Percentiles rank a stretch among this genome's conserved stretches.
Conservation (phyloP, 352 stramenopile genomes). For the Globisporangium carolinianum region DNA sequence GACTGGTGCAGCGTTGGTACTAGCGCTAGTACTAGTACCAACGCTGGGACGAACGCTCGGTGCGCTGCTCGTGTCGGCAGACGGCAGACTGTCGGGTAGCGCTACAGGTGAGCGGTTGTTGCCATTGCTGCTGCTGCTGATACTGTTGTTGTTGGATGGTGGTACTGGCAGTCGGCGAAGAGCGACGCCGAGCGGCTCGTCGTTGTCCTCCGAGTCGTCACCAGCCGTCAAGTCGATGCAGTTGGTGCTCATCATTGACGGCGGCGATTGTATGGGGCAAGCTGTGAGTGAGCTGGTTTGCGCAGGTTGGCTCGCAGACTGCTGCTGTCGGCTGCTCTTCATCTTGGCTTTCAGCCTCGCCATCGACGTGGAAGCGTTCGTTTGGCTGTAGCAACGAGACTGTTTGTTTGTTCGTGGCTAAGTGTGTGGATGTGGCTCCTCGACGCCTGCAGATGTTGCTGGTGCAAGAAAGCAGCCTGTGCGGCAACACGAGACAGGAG, state of each 20-base stretch:
- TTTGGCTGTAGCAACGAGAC: no score
- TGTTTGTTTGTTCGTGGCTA: background rate
- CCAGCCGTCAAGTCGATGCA: slow-evolving; percentile 56
- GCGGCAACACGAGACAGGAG: no score
- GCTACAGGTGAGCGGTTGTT: no score
- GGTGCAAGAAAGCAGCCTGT: no score
- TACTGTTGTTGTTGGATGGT: no score
- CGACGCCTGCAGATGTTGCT: no score
- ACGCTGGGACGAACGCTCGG: background rate
- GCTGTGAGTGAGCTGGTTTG: background rate
- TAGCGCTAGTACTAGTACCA: background rate
- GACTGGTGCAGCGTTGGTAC: slow-evolving; percentile 13
- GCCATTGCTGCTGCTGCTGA: no score
- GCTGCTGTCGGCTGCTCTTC: background rate
- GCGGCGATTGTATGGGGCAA: background rate
- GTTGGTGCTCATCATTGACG: background rate
- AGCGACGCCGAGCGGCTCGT: slow-evolving; percentile 24
- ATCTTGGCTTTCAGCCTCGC: slow-evolving; percentile 10
- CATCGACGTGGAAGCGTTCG: background rate
- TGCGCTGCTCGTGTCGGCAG: no score
- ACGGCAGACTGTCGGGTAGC: no score
- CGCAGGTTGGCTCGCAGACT: background rate
- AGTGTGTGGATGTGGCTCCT: no score
- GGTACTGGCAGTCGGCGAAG: background rate
- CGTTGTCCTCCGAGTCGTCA: slow-evolving; percentile 47